A percentile compares a stretch with the other conserved stretches of the same genome.
Evolutionary conservation across 129 eudicot genomes (phyloP).

Genomic region (Centella asiatica): DNA sequence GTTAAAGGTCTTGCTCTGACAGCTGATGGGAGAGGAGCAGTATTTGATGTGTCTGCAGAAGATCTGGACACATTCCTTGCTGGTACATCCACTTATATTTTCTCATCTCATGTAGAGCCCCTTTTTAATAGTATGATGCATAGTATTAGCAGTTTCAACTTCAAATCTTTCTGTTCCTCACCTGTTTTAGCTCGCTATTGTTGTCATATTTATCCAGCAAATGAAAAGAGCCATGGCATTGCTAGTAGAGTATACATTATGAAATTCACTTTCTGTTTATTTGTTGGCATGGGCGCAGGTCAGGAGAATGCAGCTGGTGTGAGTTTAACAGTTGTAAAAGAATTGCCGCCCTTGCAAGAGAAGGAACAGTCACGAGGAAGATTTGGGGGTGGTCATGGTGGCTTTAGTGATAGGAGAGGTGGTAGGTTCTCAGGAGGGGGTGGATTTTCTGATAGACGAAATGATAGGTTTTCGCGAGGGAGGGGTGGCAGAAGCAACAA

Average conservation of each 20-base stretch:
- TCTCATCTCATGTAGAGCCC: not conserved
- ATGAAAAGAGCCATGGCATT: too few species aligned
- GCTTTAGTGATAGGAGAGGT: conserved; percentile 10
- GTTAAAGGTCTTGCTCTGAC: conserved; percentile 73
- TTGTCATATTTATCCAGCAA: not conserved
- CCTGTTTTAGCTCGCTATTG: too few species aligned
- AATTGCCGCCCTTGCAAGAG: conserved; percentile 66
- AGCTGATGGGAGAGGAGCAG: conserved; percentile 74
- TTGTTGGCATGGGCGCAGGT: conserved; percentile 26
- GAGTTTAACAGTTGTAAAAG: conserved; percentile 63
- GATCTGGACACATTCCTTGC: conserved; percentile 65
- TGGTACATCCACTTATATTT: conserved; percentile 29
- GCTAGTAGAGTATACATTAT: not conserved
- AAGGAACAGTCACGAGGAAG: conserved; percentile 50
- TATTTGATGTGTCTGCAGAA: conserved; percentile 60
- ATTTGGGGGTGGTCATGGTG: conserved; percentile 45
- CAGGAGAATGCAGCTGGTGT: conserved; percentile 68
- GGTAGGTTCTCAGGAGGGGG: conserved; percentile 41
- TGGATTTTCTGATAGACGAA: conserved; percentile 30
- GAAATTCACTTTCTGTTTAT: not conserved
- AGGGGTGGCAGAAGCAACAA: conserved; percentile 39
- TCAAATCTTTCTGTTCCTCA: too few species aligned
- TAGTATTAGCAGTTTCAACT: not conserved
- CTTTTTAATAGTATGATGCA: not conserved
- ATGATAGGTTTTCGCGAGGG: conserved; percentile 23